Conservation (phyloP, 2,329 filamentous ascomycete species). For the Diplodia mutila region DNA sequence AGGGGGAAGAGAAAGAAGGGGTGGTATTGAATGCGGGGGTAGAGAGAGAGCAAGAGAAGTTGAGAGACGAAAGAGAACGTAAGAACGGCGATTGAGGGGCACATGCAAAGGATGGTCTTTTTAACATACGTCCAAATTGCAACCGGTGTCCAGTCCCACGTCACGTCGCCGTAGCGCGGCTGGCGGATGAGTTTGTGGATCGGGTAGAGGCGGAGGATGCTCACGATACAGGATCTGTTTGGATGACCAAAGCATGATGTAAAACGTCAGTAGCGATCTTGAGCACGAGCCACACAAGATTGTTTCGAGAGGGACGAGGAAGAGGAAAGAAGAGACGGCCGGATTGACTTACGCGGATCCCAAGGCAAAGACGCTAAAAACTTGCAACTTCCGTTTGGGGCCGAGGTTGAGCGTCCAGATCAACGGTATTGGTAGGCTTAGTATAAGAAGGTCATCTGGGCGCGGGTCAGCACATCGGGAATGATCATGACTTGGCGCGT, state of each 20-base stretch:
- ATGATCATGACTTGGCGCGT: background rate
- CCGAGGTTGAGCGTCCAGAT: conserved; percentile 11
- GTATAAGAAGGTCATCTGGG: conserved; percentile 16
- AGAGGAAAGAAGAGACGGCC: no score
- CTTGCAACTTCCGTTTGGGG: background rate
- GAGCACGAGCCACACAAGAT: no score
- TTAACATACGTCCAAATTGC: conserved; percentile 7
- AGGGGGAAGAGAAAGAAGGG: no score
- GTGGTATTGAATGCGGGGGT: no score
- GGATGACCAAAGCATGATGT: no score
- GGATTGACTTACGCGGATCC: background rate
- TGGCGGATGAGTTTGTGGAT: background rate
- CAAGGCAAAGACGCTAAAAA: background rate
- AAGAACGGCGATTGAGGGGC: no score
- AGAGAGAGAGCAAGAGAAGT: background rate
- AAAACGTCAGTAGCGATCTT: background rate
- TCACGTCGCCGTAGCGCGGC: conserved; percentile 9
- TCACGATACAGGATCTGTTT: conserved; percentile 13
- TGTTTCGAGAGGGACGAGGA: background rate
- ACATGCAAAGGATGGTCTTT: background rate
- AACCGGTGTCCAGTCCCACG: conserved; percentile 8
- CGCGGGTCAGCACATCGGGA: background rate
- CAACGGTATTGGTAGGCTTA: conserved; percentile 8
- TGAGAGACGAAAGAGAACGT: background rate
- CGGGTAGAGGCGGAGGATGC: conserved; percentile 10